These are phyloP conservation scores for Pleurotus tuoliensis DNA, from an alignment of 768 basidiomycete species.

Conservation along the genomic window DNA sequence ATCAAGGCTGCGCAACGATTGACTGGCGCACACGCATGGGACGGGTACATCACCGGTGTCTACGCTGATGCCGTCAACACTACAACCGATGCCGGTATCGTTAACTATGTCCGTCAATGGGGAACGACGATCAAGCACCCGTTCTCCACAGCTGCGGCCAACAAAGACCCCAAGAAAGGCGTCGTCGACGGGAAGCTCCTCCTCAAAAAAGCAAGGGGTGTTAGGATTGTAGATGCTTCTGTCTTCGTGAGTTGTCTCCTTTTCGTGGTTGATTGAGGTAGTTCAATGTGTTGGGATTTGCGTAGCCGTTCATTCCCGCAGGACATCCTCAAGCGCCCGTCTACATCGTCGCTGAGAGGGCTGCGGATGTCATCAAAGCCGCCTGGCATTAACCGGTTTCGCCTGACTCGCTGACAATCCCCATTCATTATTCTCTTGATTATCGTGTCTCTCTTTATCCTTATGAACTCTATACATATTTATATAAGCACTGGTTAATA, in stretches of 20 bases:
- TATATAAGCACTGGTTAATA: too few species aligned
- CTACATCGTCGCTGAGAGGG: conserved; percentile 27
- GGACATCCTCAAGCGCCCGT: conserved; percentile 25
- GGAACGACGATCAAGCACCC: conserved; percentile 21
- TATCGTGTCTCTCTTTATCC: too few species aligned
- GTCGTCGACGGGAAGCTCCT: conserved; percentile 30
- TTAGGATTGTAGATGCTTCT: conserved; percentile 36
- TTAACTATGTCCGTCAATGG: conserved; percentile 17
- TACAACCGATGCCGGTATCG: conserved; percentile 21
- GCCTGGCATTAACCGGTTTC: background rate
- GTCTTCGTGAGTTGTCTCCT: conserved; percentile 23
- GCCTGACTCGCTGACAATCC: too few species aligned
- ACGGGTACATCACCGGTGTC: conserved; percentile 20
- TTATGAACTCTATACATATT: too few species aligned
- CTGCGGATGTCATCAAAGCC: conserved; percentile 24
- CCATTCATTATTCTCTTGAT: too few species aligned
- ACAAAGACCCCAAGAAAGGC: conserved; percentile 21
- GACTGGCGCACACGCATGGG: conserved; percentile 22
- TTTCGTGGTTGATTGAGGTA: too few species aligned
- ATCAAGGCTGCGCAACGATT: conserved; percentile 22
- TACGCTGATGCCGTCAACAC: conserved; percentile 17
- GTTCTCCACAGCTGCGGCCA: conserved; percentile 22
- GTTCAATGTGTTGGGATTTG: background rate
- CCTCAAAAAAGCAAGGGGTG: conserved; percentile 27
- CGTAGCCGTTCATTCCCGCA: conserved; percentile 20